Base-by-base conservation (phyloP, 1,284 basidiomycete species). In the Xerocomus nothofagi region DNA sequence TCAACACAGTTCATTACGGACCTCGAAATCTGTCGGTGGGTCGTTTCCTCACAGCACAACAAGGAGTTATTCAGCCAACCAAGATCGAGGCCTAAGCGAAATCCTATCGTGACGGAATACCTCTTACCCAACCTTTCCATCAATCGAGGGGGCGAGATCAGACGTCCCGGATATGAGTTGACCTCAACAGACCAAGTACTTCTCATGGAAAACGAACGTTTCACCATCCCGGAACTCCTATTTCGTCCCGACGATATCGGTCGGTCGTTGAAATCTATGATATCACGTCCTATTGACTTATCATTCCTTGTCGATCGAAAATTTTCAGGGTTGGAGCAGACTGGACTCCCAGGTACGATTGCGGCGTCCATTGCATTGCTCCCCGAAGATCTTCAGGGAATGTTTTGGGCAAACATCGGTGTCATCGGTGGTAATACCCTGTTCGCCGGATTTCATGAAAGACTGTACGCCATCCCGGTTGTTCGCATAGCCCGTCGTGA, bases 371-470 rank as follows among this genome's bases (percentile, higher is more conserved):
- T 98, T 62, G 74, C 78, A 1, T 70, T 78, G 29, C 78, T 94
- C 53, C 89, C 89, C 0, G 73, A 79, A 42, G 90, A 93, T 59
- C 61, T 94, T 30, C 90, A 85, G 57, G 93, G 91, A 23, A 82
- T 97, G 83, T 93, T 93, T 69, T 98, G 93, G 93, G 82, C 83
- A 32, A 93, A 98, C 67, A 93, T 98, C 55, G 87, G 91, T 6
- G 72, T 97, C 51, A 81, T 93, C 56, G 95, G 95, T 44, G 95
- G 94, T 7, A 86, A 82, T 62, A 82, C 84, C 4, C 81, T 82
- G 57, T 81, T 94, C 56, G 76, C 84, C 39, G 88, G 87, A 4
- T 85, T 98, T 57, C 78, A 80, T 20, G 70, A 79, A 45, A 74
- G 95, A 69, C 69, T 98, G 91, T 89, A 66, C 62, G 84, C 71